Base-by-base conservation (phyloP, 2,329 filamentous ascomycete species). In the Aureobasidium melanogenum region DNA sequence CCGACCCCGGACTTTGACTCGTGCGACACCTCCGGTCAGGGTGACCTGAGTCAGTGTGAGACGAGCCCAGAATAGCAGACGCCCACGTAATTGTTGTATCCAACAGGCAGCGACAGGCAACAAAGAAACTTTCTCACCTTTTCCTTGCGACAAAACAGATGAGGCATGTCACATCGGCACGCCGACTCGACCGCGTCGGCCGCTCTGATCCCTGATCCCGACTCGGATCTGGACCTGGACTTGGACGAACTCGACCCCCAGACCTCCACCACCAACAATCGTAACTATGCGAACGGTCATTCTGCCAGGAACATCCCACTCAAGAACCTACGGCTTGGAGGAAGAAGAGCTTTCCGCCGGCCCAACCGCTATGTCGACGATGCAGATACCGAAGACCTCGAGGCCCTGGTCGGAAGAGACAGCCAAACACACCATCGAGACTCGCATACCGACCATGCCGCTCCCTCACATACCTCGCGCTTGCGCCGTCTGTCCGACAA, bases 191-290 rank as follows among this genome's bases (percentile, higher is more conserved):
- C 75, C 65, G 74, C 82, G 26, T 46, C 50, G 39, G 46, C 43
- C 43, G 44, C 58, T 14, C 46, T 50, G 34, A 52, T 63, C 39
- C 63, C 69, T 62, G 66, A 69, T 47, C 50, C 64, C 39, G 60
- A 92, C 72, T 89, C 87, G 54, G 88, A 93, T 65, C 83, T 87
- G 67, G 87, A 89, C 65, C 80, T 94, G 69, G 87, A 89, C 65
- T 80, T 94, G 69, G 82, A 90, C 69, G 89, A 93, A 78, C 85
- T 94, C 66, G 88, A 92, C 71, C 88, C 89, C 24, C 68, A 67
- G 19, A 67, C 60, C 71, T 70, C 70, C n/a, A 68, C 68, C 39
- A 64, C 68, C 12, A 64, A 67, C 69, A 47, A 67, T 69, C 7
- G 32, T 3, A 36, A 36, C 32, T 14, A 36, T 7, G 72, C 70